Conservation (phyloP, 768 basidiomycete species). For the Exsudoporus frostii region DNA sequence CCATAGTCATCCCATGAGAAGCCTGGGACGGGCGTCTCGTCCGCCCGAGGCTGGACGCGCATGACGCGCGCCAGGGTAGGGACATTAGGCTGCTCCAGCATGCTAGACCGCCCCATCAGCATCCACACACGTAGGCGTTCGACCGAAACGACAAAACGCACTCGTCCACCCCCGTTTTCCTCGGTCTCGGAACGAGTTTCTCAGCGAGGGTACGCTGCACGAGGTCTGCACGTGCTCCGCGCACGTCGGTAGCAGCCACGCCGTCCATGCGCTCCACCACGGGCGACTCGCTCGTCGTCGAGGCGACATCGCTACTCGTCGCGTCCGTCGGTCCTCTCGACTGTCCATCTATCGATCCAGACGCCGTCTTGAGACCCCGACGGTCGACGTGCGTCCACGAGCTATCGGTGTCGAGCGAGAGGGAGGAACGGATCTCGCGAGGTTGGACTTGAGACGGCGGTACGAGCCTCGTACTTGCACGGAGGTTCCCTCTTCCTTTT, state of each 20-base stretch:
- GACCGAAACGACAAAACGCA: conserved; percentile 32
- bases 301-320: conserved; percentile 51
- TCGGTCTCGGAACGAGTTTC: conserved; percentile 58
- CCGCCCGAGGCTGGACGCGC: conserved; percentile 58
- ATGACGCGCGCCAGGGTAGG: conserved; percentile 61
- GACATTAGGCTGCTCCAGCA: conserved; percentile 58
- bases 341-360: conserved; percentile 8
- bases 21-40: conserved; percentile 58
- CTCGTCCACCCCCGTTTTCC: conserved; percentile 71
- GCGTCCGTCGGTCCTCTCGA: conserved; percentile 18
- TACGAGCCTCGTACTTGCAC: conserved; percentile 2
- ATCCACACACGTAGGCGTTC: neutral
- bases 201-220: conserved; percentile 52
- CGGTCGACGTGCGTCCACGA: conserved; percentile 74
- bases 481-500: conserved; percentile 1
- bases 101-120: conserved; percentile 48
- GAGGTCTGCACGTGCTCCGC: conserved; percentile 24
- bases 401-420: conserved; percentile 47
- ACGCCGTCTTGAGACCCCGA: conserved; percentile 23
- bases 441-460: conserved; percentile 9
- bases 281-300: conserved; percentile 45
- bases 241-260: conserved; percentile 30
- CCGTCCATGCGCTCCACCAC: conserved; percentile 33
- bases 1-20: conserved; percentile 81
- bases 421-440: conserved; percentile 15